Evolutionary conservation across 1,284 basidiomycete genomes (phyloP), one percentile per base, ranked within the genome.

Genomic region (Mixia osmundae): DNA sequence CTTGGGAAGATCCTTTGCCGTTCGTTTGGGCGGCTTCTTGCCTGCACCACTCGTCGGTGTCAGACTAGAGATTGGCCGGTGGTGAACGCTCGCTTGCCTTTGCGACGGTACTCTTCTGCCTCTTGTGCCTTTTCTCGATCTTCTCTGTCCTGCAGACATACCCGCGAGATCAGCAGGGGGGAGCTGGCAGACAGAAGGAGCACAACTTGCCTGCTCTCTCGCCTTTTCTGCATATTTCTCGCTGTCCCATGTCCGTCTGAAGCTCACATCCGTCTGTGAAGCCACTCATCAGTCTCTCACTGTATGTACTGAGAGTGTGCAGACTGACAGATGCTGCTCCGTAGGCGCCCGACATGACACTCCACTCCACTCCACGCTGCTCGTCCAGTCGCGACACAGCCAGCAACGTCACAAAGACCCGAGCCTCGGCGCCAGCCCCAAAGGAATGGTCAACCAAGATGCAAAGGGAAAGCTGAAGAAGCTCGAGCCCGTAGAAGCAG

Each of bases 1-100:
- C 51, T 80, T 83, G 0, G 83, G 82, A 1, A 82, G 57, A 44
- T 77, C 71, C 33, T 69, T 47, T 30, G 58, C 45, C 25, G 39
- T 58, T 56, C 41, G 68, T 18, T 71, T 60, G 11, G 78, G 76
- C n/a, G n/a, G n/a, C 50, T 69, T 70, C 61, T 82, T 82, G 30
- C 82, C 82, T 83, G 49, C 18, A 6, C 5, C 11, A 7, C 5
- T 27, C 7, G 15, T 9, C 28, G 27, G 25, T 10, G 32, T 11
- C 7, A 31, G 21, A 22, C 25, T 23, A 12, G 2, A 27, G 20
- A 25, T 8, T 14, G 31, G 5, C 7, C 20, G 3, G n/a, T 10
- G n/a, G 15, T 10, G 10, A 9, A 21, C 5, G 21, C 16, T 1
- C 29, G 10, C 35, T 18, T 11, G 46, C 51, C 50, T 36, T 50